Evolutionary conservation across 176 grass and related monocot species (phyloP).

Genomic region (Dactylis glomerata): DNA sequence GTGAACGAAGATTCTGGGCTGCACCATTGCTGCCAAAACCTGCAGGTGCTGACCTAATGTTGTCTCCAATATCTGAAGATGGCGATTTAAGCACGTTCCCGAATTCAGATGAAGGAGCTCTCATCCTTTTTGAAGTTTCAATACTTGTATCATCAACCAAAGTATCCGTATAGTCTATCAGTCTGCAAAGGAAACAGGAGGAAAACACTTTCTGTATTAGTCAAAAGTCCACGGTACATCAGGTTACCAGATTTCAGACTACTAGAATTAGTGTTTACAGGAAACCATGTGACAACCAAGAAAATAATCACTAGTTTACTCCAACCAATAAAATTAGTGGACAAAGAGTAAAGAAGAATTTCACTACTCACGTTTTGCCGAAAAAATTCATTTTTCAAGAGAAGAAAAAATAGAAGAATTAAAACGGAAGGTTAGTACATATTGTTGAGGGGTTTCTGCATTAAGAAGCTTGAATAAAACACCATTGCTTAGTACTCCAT

Average conservation of each 20-base stretch:
- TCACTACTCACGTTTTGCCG: background rate
- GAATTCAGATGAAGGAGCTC: slow-evolving; percentile 48
- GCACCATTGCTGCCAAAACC: slow-evolving; percentile 29
- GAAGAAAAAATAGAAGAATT: background rate
- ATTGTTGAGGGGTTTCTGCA: background rate
- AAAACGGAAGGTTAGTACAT: background rate
- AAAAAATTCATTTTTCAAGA: background rate
- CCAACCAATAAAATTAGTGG: background rate
- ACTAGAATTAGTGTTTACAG: slow-evolving; percentile 17
- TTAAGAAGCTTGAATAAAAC: slow-evolving; percentile 21
- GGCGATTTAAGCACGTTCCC: slow-evolving; percentile 23
- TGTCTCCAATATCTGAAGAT: slow-evolving; percentile 32
- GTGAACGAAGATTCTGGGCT: slow-evolving; percentile 37
- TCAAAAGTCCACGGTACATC: slow-evolving; percentile 7
- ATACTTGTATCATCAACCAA: slow-evolving; percentile 42
- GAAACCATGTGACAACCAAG: slow-evolving; percentile 2
- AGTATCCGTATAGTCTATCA: slow-evolving; percentile 42
- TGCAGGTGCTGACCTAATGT: slow-evolving; percentile 18
- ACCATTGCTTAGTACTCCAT: slow-evolving; percentile 11
- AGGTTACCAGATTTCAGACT: slow-evolving; percentile 27
- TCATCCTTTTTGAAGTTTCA: slow-evolving; percentile 58
- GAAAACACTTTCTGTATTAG: background rate
- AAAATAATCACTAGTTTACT: slow-evolving; percentile 6
- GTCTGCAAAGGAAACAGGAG: slow-evolving; percentile 26
- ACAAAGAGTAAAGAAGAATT: background rate